Evolutionary conservation across 2,329 filamentous ascomycete species (phyloP).

Genomic region (Anthostomella pinea): DNA sequence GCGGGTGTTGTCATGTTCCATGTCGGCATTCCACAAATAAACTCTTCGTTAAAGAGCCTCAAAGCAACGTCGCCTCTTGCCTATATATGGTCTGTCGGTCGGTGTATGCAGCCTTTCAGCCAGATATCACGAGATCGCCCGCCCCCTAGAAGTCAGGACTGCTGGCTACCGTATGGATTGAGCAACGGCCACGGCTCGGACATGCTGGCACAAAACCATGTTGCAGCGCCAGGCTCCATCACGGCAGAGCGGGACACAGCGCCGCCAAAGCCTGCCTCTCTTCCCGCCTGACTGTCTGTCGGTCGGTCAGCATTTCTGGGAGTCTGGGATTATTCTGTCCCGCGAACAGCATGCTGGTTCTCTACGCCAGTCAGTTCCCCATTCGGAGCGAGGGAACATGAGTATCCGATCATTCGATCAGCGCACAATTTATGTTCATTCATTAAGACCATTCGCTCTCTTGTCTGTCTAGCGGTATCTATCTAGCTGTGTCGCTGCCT

Average conservation of each 20-base stretch:
- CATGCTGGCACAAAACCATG: too few relatives aligned
- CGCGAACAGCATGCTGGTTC: too few relatives aligned
- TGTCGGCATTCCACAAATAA: slow-evolving; percentile 32
- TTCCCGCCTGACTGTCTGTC: too few relatives aligned
- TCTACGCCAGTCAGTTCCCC: slow-evolving; percentile 19
- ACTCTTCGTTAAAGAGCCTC: slow-evolving; percentile 30
- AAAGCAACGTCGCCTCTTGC: slow-evolving; percentile 30
- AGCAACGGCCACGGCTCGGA: too few relatives aligned
- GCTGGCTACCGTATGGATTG: slow-evolving; percentile 10
- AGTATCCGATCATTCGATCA: slow-evolving; percentile 23
- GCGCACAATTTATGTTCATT: too few relatives aligned
- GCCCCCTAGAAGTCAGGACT: slow-evolving; percentile 3
- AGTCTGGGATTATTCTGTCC: too few relatives aligned
- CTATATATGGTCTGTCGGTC: slow-evolving; percentile 15
- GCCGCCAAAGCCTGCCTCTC: too few relatives aligned
- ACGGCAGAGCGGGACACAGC: too few relatives aligned
- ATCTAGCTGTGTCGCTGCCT: too few relatives aligned
- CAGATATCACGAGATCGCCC: slow-evolving; percentile 10
- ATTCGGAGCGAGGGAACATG: slow-evolving; percentile 26
- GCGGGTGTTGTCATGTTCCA: slow-evolving; percentile 30
- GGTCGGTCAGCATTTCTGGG: too few relatives aligned
- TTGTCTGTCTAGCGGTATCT: slow-evolving; percentile 8
- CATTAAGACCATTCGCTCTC: too few relatives aligned
- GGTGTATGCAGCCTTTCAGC: slow-evolving; percentile 17
- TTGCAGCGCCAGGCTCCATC: too few relatives aligned